Base-by-base conservation (phyloP, 768 basidiomycete genomes). In the Pluteus cervinus region DNA sequence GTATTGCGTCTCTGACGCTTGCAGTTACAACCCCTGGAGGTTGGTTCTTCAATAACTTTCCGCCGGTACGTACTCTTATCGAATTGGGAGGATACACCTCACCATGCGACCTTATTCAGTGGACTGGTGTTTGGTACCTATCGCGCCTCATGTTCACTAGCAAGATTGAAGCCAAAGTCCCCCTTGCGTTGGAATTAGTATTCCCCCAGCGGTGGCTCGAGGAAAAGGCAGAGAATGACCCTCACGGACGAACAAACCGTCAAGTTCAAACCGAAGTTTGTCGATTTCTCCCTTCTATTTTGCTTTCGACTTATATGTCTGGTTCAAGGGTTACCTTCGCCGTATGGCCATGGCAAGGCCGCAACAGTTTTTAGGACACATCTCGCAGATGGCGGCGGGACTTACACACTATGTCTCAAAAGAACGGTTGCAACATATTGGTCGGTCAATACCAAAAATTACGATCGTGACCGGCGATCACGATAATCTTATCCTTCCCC, bases 311-410 rank as follows among this genome's bases (percentile, higher is more conserved):
- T 17, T 23, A 26, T 31, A 26, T 34, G 26, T 33, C n/a, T 12
- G 10, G 12, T 18, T 11, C 26, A 24, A 86, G 81, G 41, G 47
- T 3, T 68, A 66, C 46, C 54, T 62, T 26, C 57, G 51, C 12
- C 75, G 80, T 14, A 58, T 76, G 12, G 46, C 55, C 4, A 58
- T 72, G 5, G 78, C 81, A 2, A 70, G 68, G 23, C 75, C 73
- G 3, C 88, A 87, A 46, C 63, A 60, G 3, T 53, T 79, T 36
- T 42, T 73, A 12, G 87, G 87, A 0, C 59, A 73, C 18, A 40
- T 90, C 11, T 86, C 81, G 8, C 89, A 91, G 54, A 78, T 84
- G 75, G 65, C 62, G 10, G 84, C 87, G 1, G 78, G 50, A 0
- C 44, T 84, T 1, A 81, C 79, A 0, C 86, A 89, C 51, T 50